Base-by-base conservation (phyloP, 1,284 basidiomycete species). In the Cryptococcus jaspeensis region DNA sequence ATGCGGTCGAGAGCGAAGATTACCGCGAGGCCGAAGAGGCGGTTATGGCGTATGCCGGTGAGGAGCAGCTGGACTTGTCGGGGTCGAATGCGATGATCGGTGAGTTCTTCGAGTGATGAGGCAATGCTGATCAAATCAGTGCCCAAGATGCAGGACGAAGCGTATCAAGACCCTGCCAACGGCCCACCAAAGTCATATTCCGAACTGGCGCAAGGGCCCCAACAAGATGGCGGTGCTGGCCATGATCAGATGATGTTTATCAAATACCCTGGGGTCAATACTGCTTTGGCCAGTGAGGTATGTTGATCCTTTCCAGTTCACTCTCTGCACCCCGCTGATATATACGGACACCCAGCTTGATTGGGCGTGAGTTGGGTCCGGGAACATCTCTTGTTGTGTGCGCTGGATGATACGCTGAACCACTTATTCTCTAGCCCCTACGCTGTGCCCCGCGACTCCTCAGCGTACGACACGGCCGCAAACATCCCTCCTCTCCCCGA, bases 251-350 rank as follows among this genome's bases (percentile, higher is more conserved):
- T 32, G 45, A 22, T 47, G 12, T 47, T 47, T 23, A 28, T 47
- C 23, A 47, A 47, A 13, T 47, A 32, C 11, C 45, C 45, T 32
- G 45, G 45, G 11, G 23, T 47, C 23, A 47, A 12, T 23, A 47
- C 45, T 28, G 45, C 45, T 47, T 20, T 47, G 45, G 45, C 45
- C 4, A 47, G 45, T 32, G 45, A 47, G 45, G 45, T 36, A 32
- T 8, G 32, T 25, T 23, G 32, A 32, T 28, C 9, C 16, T 1
- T 4, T 4, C 28, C 28, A 9, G n/a, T n/a, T 9, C 5, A 9
- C 28, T 32, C 28, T 32, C 28, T 9, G 28, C 28, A 32, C 9
- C 28, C 28, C 5, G 28, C 28, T 32, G 9, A 32, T 32, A 32
- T 35, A 28, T 28, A 11, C 5, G 18, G 6, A 13, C 5, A 3